Percentiles rank a stretch among this genome's conserved stretches.
phyloP scores from a whole-genome alignment of 139 green algal genomes.

The Micractinium conductrix region DNA sequence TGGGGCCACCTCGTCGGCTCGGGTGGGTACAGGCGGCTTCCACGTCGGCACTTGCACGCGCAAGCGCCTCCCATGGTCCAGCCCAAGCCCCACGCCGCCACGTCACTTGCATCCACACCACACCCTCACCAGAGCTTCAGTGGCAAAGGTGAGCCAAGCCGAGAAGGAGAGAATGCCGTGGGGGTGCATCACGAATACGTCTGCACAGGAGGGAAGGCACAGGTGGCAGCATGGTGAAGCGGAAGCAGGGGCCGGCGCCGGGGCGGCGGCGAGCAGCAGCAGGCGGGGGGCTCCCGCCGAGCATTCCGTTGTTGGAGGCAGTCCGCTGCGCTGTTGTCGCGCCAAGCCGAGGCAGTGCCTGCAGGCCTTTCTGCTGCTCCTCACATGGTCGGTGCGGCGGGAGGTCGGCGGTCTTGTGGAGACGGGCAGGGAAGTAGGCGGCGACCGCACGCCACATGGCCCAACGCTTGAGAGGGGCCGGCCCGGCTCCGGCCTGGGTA shows the following conservation, averaged over 20 bases:
- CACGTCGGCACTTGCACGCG: too few species aligned
- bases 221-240: too few species aligned
- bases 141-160: conserved; percentile 33
- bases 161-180: conserved; percentile 38
- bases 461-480: conserved; percentile 23
- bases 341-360: not conserved
- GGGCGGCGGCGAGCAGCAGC: not conserved
- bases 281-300: too few species aligned
- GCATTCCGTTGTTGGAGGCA: too few species aligned
- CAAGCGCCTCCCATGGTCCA: too few species aligned
- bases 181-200: conserved; percentile 45
- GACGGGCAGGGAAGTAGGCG: conserved; percentile 35
- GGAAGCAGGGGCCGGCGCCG: not conserved
- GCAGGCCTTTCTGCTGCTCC: not conserved
- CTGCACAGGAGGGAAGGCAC: not conserved
- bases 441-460: conserved; percentile 24
- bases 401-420: conserved; percentile 42
- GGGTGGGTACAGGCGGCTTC: too few species aligned
- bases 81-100: too few species aligned
- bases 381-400: not conserved
- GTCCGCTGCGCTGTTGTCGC: too few species aligned
- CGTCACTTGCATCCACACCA: too few species aligned
- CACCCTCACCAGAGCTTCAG: conserved; percentile 26
- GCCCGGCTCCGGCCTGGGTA: conserved; percentile 3
- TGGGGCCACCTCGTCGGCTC: too few species aligned